Evolutionary conservation across 306 rosid species (phyloP), one percentile per base, ranked within the genome.

Genomic region (Casuarina equisetifolia): DNA sequence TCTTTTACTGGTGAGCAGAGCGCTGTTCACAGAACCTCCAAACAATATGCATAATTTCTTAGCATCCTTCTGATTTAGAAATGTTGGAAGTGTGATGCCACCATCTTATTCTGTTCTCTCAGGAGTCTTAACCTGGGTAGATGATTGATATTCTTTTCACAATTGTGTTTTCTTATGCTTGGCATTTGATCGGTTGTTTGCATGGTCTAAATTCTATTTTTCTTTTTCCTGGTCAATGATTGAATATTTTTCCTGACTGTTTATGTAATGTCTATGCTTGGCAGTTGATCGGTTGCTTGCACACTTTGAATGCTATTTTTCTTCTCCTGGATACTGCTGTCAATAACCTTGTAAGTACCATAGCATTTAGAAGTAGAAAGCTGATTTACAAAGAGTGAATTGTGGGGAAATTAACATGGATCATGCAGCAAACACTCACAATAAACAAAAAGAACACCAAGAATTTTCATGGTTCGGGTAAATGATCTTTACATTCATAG

Each of bases 221-320:
- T 25, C 32, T 25, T 25, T 1, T 25, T 0, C 32, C 32, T 25
- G 32, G 32, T 25, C 32, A 25, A 25, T 25, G 32, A 25, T 25
- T 25, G 32, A 25, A 25, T 25, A 25, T 25, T 25, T 25, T 25
- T 66, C 48, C 71, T 42, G 50, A 66, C 71, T 4, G 16, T 39
- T 17, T 66, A 3, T 66, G 48, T 42, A 49, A 39, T 66, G 17
- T 42, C 17, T 77, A 39, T 75, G 63, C 49, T 82, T 70, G 76
- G 80, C 96, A 93, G 97, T 80, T 94, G 84, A 87, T 86, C 86
- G 89, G 86, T 32, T 84, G 86, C 83, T 89, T 94, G 89, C 97
- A 94, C 81, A 86, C 74, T 53, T 54, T 91, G 83, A 90, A 94
- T 73, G 86, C 87, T 7, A n/a, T 72, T 73, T 88, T 91, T 80